Evolutionary conservation across 805 yeast genomes (phyloP).

Genomic region (Wickerhamomyces kurtzmanii): DNA sequence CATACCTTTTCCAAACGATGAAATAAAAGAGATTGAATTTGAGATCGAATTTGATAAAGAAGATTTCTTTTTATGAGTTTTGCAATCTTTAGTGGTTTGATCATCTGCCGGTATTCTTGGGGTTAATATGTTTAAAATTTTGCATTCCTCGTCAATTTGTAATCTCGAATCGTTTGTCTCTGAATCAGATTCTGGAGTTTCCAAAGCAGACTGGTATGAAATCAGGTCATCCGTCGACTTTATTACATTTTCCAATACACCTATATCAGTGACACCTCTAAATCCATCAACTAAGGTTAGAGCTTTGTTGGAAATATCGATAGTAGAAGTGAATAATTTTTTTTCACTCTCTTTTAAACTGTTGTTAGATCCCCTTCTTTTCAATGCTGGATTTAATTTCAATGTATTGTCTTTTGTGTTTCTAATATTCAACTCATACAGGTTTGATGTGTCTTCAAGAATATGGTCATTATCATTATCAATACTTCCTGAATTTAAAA

Average conservation of each 20-base stretch:
- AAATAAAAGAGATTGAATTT: slow-evolving; percentile 7
- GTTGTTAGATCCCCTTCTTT: slow-evolving; percentile 15
- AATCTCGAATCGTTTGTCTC: too few species aligned
- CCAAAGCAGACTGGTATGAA: too few species aligned
- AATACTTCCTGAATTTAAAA: slow-evolving; percentile 9
- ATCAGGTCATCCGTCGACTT: too few species aligned
- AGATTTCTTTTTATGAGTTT: slow-evolving; percentile 5
- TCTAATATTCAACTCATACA: slow-evolving; percentile 23
- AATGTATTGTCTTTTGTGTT: slow-evolving; percentile 16
- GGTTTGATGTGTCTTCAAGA: slow-evolving; percentile 18
- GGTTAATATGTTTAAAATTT: too few species aligned
- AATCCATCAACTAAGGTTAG: too few species aligned
- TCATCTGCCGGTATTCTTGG: neutral
- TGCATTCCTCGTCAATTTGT: too few species aligned
- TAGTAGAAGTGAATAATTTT: slow-evolving; percentile 6
- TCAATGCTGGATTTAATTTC: slow-evolving; percentile 15
- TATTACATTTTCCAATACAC: too few species aligned
- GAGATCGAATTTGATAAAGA: slow-evolving; percentile 13
- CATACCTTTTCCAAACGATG: slow-evolving; percentile 4
- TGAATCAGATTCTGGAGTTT: too few species aligned
- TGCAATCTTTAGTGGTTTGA: neutral
- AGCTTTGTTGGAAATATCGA: too few species aligned
- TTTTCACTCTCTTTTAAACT: slow-evolving; percentile 17
- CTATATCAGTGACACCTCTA: too few species aligned
- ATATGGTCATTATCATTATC: slow-evolving; percentile 16